Evolutionary conservation across 805 yeast genomes (phyloP), one percentile per base, ranked within the genome.

Genomic region (Hanseniaspora guilliermondii): DNA sequence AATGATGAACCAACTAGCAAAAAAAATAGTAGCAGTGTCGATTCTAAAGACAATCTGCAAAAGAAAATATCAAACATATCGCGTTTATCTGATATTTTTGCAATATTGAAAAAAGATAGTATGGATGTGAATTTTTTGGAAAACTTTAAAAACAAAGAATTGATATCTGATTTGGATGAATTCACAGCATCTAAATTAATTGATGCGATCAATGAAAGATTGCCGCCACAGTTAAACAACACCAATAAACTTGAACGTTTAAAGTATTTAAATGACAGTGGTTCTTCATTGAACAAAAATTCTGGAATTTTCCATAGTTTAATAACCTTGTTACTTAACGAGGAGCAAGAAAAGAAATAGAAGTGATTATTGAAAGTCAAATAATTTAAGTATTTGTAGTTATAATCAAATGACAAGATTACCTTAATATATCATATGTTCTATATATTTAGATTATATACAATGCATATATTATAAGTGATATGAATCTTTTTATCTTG

Each of bases 61-160:
- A 88, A 86, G 68, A 91, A 91, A 73, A 85, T 93, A 52, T 70
- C 91, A 62, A 97, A 97, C 14, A 93, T 91, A 68, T 97, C 97
- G n/a, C 79, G 95, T 60, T 87, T 91, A 60, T 83, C 96, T 24
- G 77, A 96, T 56, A 87, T 91, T 95, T 89, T 85, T 69, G 83
- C 82, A 58, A 83, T 89, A 7, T 73, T 91, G 61, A 77, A 97
- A 60, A 88, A 87, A 65, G 96, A 91, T 63, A 77, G 89, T 47
- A 97, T 87, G 66, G 80, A 80, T 60, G 93, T 91, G 49, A 82
- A 83, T 49, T 87, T 83, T 63, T 74, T 91, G 62, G 87, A 39
- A 4, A 39, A 39, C 12, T n/a, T 7, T 22, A 9, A 39, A 5
- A 42, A 42, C 6, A 42, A 42, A 11, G 35, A 42, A n/a, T 6